These are phyloP conservation scores for Pistacia atlantica DNA, from an alignment of 345 rosid species.

Conservation along the genomic window DNA sequence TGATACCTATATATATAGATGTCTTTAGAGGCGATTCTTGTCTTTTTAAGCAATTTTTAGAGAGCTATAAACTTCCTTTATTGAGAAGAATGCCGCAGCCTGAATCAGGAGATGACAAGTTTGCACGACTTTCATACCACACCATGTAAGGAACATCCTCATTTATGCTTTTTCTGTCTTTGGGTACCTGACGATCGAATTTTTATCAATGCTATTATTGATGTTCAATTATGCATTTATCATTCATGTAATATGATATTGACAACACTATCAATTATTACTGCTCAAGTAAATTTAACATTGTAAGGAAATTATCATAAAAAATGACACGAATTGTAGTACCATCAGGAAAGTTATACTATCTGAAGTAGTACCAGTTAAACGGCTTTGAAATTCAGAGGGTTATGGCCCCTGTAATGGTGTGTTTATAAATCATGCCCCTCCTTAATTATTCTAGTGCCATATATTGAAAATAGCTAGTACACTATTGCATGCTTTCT, in stretches of 20 bases:
- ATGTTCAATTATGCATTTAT: conserved; percentile 4
- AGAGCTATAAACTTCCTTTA: conserved; percentile 73
- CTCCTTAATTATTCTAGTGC: not conserved
- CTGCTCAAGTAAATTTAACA: not conserved
- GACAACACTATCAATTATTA: not conserved
- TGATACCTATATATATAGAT: conserved; percentile 83
- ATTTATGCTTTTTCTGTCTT: not conserved
- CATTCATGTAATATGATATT: not conserved
- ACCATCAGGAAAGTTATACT: not conserved
- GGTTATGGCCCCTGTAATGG: not conserved
- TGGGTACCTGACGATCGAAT: not conserved
- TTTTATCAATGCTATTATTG: not conserved
- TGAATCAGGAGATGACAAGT: conserved; percentile 39
- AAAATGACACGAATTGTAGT: not conserved
- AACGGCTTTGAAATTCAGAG: not conserved
- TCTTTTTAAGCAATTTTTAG: conserved; percentile 67
- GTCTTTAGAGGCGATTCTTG: conserved; percentile 70
- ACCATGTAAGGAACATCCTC: conserved; percentile 63
- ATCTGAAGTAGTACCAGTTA: not conserved
- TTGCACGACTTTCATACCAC: conserved; percentile 68
- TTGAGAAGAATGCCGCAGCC: conserved; percentile 35
- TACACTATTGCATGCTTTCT: not conserved
- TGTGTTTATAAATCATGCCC: not conserved
- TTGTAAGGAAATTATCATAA: not conserved
- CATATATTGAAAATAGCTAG: not conserved